phyloP scores from a whole-genome alignment of 208 protist genomes.

The Tritrichomonas musculus region DNA sequence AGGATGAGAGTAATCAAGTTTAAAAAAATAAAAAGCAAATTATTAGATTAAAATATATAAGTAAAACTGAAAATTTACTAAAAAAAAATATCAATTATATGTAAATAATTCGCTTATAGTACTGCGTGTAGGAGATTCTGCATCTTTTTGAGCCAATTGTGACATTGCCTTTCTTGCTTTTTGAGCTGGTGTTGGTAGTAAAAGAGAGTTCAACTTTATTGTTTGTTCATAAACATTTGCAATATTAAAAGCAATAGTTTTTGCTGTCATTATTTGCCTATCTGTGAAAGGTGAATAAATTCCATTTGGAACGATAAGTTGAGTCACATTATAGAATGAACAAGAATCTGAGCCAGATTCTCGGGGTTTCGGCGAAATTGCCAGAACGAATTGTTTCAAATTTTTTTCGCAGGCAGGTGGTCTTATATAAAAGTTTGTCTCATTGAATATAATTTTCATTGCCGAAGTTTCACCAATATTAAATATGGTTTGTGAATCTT shows the following conservation, averaged over 20 bases:
- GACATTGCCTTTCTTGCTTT: too few relatives aligned
- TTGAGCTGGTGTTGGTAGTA: too few relatives aligned
- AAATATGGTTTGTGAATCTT: background rate
- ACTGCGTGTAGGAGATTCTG: too few relatives aligned
- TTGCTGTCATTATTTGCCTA: background rate
- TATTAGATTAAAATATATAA: too few relatives aligned
- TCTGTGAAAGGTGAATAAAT: background rate
- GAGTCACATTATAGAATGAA: background rate
- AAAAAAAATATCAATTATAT: too few relatives aligned
- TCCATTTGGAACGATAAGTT: background rate
- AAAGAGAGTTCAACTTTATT: too few relatives aligned
- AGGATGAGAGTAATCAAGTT: too few relatives aligned
- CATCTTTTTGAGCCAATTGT: too few relatives aligned
- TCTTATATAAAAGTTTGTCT: background rate
- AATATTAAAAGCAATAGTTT: background rate
- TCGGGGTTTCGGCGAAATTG: background rate
- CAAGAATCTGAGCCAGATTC: too few relatives aligned
- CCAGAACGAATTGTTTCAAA: background rate
- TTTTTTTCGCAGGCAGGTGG: background rate
- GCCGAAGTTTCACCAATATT: background rate
- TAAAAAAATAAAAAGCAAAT: too few relatives aligned
- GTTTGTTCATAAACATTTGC: background rate
- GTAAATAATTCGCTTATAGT: too few relatives aligned
- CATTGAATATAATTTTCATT: conserved; percentile 29
- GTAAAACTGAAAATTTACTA: too few relatives aligned